A percentile compares a stretch with the other conserved stretches of the same genome.
Conservation (phyloP, 257 asterid species). For the Linaria vulgaris region DNA sequence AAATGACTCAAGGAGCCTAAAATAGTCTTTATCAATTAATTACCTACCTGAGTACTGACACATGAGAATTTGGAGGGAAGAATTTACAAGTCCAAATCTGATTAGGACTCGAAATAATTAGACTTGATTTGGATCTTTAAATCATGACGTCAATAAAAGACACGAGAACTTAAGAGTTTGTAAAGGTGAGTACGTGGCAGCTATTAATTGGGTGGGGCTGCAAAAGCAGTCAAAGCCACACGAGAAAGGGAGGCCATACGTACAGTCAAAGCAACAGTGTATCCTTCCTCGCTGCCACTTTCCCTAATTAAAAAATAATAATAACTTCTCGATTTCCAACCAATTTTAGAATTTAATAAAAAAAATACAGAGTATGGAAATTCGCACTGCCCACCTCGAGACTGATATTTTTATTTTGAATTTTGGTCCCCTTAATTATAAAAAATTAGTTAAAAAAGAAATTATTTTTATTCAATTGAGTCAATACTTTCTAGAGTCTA, state of each 20-base stretch:
- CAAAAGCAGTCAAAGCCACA: constrained; percentile 50
- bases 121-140: background rate
- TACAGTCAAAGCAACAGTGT: constrained; percentile 48
- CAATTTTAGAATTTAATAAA: background rate
- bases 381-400: constrained; percentile 41
- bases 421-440: background rate
- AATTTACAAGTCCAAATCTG: constrained; percentile 3
- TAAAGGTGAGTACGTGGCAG: constrained; percentile 24
- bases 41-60: too few relatives aligned
- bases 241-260: constrained; percentile 35
- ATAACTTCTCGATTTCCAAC: constrained; percentile 17
- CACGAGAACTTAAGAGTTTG: constrained; percentile 7
- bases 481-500: constrained; percentile 20
- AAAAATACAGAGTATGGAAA: constrained; percentile 29
- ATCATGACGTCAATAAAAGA: background rate
- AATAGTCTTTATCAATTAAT: too few relatives aligned
- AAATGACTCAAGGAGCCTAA: too few relatives aligned
- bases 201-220: constrained; percentile 10
- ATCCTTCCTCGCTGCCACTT: constrained; percentile 27
- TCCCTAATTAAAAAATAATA: background rate
- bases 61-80: background rate
- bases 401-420: constrained; percentile 23
- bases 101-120: background rate
- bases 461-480: constrained; percentile 24
- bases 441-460: constrained; percentile 17